Evolutionary conservation across 495 filamentous ascomycete species (phyloP), one percentile per base, ranked within the genome.

Genomic region (Penicillium fimorum): DNA sequence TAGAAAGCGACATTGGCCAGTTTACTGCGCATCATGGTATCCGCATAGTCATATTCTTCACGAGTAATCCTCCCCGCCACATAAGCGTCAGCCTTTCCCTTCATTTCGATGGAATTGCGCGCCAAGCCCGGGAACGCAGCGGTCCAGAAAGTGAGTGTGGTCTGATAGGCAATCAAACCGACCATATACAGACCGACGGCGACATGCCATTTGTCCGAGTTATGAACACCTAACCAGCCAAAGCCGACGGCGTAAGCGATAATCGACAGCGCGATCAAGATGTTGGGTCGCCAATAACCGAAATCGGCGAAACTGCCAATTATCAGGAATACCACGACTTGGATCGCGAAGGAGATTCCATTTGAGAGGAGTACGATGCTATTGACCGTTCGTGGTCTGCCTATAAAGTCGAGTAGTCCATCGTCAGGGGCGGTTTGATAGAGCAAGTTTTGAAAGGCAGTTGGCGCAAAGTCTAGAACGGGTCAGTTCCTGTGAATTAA

Each of bases 141-240:
- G 2, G 84, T 85, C 84, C 83, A 87, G 66, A 86, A 87, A 11
- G 84, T 86, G 49, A 87, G 70, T 2, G 81, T 83, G 0, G 83
- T 85, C 67, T 87, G 84, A 61, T 86, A 86, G 24, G 83, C 82
- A 59, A 87, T 85, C 49, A 87, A 58, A 10, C 84, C 83, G 32
- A 86, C 76, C 57, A 87, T 84, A 57, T 86, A 86, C 18, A 87
- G 58, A 10, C 78, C 84, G 1, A 80, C 72, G 2, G 74, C 84
- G 49, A 79, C 67, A 47, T 79, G 67, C 83, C 82, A 86, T 66
- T 83, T 71, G 15, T 78, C 70, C 24, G 74, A 58, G 6, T 69
- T 76, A 58, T 86, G 82, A 2, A 86, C 80, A 33, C 83, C 84
- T 24, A 87, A 66, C 84, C 84, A 86, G 40, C 79, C 83, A 57